phyloP scores from a whole-genome alignment of 2,329 filamentous ascomycete genomes.

The Phialemoniopsis sp. region DNA sequence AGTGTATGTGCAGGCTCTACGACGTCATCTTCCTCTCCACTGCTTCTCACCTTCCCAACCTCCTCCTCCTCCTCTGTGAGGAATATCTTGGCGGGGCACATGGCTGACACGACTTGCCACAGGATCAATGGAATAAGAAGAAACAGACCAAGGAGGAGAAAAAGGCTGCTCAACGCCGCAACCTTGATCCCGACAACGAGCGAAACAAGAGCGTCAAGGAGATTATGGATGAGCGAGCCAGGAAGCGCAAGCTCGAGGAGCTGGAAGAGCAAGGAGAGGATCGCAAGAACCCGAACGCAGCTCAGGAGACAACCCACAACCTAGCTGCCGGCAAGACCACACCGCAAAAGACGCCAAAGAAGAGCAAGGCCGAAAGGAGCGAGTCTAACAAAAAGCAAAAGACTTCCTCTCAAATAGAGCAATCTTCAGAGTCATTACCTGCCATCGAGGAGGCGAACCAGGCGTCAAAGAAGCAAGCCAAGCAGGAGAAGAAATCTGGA shows the following conservation, averaged over 20 bases:
- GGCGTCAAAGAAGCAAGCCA: slow-evolving; percentile 4
- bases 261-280: slow-evolving; percentile 46
- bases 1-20: slow-evolving; percentile 59
- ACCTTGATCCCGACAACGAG: slow-evolving; percentile 85
- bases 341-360: slow-evolving; percentile 61
- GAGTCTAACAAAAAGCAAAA: slow-evolving; percentile 55
- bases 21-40: too few relatives aligned
- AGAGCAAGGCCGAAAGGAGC: slow-evolving; percentile 21
- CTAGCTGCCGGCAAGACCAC: too few relatives aligned
- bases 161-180: slow-evolving; percentile 52
- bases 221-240: slow-evolving; percentile 76
- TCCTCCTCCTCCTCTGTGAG: too few relatives aligned
- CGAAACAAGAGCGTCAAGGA: slow-evolving; percentile 81
- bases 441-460: slow-evolving; percentile 15
- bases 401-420: slow-evolving; percentile 12
- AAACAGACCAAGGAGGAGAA: slow-evolving; percentile 95
- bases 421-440: slow-evolving; percentile 14
- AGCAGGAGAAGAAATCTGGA: slow-evolving; percentile 15
- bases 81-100: too few relatives aligned
- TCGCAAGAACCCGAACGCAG: slow-evolving; percentile 36
- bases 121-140: slow-evolving; percentile 93
- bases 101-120: slow-evolving; percentile 7
- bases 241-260: slow-evolving; percentile 74
- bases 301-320: slow-evolving; percentile 16
- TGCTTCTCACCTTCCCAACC: too few relatives aligned